Evolutionary conservation across 163 green algal species (phyloP).

Genomic region (Botryococcus braunii): DNA sequence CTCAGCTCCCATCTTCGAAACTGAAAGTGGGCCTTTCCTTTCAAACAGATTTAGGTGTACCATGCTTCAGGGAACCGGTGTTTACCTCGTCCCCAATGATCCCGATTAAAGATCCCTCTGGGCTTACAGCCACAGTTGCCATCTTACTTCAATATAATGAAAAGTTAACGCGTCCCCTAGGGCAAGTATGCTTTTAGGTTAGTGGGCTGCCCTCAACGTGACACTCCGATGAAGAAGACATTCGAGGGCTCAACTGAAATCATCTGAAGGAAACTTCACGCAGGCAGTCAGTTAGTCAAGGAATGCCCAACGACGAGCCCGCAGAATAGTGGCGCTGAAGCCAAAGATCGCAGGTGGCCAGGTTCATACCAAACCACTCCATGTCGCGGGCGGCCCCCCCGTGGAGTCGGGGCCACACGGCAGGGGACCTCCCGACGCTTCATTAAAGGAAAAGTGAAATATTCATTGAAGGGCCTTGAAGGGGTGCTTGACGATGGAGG

Average conservation of each 20-base stretch:
- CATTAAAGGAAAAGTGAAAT: no score
- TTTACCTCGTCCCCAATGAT: conserved; percentile 44
- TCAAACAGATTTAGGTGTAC: background rate
- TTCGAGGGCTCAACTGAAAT: background rate
- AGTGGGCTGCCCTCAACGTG: background rate
- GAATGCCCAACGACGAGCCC: background rate
- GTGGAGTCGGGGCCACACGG: no score
- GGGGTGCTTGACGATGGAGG: no score
- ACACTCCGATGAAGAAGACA: background rate
- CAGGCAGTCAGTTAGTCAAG: no score
- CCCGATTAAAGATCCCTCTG: conserved; percentile 29
- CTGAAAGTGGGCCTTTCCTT: no score
- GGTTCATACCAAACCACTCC: no score
- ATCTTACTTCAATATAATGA: background rate
- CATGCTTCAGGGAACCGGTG: background rate
- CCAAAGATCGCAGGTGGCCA: no score
- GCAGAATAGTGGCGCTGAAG: background rate
- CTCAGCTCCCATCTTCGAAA: background rate
- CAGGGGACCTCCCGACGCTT: no score
- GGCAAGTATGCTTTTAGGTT: background rate
- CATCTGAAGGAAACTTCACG: background rate
- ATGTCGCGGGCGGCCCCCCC: no score
- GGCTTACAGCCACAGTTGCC: background rate
- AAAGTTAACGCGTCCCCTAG: background rate
- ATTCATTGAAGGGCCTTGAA: no score